These are phyloP conservation scores for Begonia peltatifolia DNA, from an alignment of 306 rosid species.

Conservation along the genomic window DNA sequence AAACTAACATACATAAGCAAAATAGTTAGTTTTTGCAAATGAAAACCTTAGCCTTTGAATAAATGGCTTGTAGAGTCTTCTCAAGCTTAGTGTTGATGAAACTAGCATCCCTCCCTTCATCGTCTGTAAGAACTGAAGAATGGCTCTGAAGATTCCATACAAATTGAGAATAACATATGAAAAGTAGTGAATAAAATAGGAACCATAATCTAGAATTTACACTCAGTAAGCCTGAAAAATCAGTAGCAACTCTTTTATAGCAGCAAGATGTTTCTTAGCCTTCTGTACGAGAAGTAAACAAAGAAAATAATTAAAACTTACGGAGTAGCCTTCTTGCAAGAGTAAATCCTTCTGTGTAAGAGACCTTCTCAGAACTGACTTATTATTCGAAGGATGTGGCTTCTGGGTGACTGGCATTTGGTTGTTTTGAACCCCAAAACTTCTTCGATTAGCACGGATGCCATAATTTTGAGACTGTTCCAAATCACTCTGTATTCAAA, in stretches of 20 bases:
- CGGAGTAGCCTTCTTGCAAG: constrained; percentile 77
- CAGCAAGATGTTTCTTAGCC: no score
- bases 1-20: not conserved
- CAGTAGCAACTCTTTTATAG: no score
- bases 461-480: constrained; percentile 47
- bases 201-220: not conserved
- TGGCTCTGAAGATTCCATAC: constrained; percentile 55
- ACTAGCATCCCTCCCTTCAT: constrained; percentile 53
- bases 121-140: constrained; percentile 78
- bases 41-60: constrained; percentile 53
- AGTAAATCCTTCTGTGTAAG: constrained; percentile 65
- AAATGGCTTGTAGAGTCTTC: constrained; percentile 32
- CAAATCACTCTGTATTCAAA: constrained; percentile 58
- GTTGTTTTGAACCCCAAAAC: constrained; percentile 26
- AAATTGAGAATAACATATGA: not conserved
- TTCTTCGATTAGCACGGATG: constrained; percentile 28
- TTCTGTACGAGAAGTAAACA: not conserved
- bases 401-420: constrained; percentile 21
- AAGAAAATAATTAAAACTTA: constrained; percentile 24
- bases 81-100: constrained; percentile 35
- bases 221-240: no score
- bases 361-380: constrained; percentile 53
- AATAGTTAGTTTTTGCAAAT: not conserved
- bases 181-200: not conserved
- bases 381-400: constrained; percentile 40